Evolutionary conservation across 768 basidiomycete genomes (phyloP).

Genomic region (Russula sp.): DNA sequence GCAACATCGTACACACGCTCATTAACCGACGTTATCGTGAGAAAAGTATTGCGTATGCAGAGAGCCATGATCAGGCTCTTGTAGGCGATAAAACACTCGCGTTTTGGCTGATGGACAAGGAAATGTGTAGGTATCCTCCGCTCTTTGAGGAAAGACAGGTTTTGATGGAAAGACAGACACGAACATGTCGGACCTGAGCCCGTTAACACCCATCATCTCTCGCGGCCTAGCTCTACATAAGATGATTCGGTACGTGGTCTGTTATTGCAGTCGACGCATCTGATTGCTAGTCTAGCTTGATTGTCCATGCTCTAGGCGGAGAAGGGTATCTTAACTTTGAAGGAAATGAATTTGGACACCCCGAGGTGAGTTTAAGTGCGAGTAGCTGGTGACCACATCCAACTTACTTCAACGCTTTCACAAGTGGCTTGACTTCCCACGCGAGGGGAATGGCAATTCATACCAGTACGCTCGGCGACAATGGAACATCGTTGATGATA

Average conservation of each 20-base stretch:
- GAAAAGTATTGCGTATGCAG: conserved; percentile 89
- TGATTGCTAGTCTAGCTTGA: conserved; percentile 49
- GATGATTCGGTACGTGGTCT: conserved; percentile 76
- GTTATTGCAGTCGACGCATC: conserved; percentile 1
- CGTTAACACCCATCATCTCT: conserved; percentile 79
- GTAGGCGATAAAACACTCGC: conserved; percentile 99
- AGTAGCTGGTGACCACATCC: neutral
- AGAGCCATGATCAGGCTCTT: conserved; percentile 96
- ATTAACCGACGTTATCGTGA: conserved; percentile 87
- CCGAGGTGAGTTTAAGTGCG: conserved; percentile 59
- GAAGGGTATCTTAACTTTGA: conserved; percentile 98
- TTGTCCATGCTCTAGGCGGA: conserved; percentile 91
- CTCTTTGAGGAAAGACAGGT: neutral
- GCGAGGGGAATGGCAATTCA: conserved; percentile 91
- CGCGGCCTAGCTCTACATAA: conserved; percentile 94
- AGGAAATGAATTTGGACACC: conserved; percentile 98
- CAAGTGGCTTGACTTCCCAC: conserved; percentile 99
- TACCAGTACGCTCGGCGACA: conserved; percentile 97
- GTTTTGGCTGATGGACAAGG: conserved; percentile 99
- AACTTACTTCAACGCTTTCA: conserved; percentile 8
- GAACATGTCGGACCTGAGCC: conserved; percentile 86
- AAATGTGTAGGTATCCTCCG: conserved; percentile 77
- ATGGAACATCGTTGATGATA: conserved; percentile 92
- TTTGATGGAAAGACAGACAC: conserved; percentile 55
- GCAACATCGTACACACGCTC: conserved; percentile 81